phyloP scores from a whole-genome alignment of 345 rosid genomes.

The Brassica rapa region DNA sequence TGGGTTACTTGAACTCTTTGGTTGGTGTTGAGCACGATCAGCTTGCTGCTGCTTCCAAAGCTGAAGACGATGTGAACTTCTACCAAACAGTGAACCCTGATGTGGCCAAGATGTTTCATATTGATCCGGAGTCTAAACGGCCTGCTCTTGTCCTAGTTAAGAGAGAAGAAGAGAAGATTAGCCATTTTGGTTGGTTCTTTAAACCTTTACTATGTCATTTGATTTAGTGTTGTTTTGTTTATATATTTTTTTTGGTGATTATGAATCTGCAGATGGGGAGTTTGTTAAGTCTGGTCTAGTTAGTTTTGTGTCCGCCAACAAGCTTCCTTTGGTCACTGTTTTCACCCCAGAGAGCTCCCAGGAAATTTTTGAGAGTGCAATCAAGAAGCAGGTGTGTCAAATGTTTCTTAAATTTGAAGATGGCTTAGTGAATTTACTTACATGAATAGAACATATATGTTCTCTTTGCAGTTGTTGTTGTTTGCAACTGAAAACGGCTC shows the following conservation, averaged over 20 bases:
- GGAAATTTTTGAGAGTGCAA: constrained; percentile 74
- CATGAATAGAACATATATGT: not conserved
- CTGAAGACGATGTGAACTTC: constrained; percentile 88
- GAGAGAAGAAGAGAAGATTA: constrained; percentile 83
- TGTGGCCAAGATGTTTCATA: constrained; percentile 91
- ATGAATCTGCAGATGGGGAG: constrained; percentile 67
- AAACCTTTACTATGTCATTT: not conserved
- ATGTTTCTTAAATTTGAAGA: not conserved
- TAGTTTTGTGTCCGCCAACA: constrained; percentile 74
- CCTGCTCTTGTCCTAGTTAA: constrained; percentile 84
- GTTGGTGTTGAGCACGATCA: constrained; percentile 85
- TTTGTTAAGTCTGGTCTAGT: constrained; percentile 72
- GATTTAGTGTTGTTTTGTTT: constrained; percentile 32
- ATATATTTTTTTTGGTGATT: constrained; percentile 4
- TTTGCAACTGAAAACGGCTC: constrained; percentile 72
- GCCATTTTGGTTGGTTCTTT: constrained; percentile 67
- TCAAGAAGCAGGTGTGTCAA: constrained; percentile 79
- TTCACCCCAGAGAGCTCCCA: constrained; percentile 84
- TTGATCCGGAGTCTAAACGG: constrained; percentile 70
- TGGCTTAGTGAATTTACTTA: constrained; percentile 16
- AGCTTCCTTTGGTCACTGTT: constrained; percentile 81
- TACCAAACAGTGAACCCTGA: constrained; percentile 87
- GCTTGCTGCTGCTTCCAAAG: constrained; percentile 81
- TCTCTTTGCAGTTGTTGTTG: constrained; percentile 64
- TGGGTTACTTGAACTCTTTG: constrained; percentile 87